A percentile compares a stretch with the other conserved stretches of the same genome.
Conservation (phyloP, 495 filamentous ascomycete genomes). For the Daldinia caldariorum region DNA sequence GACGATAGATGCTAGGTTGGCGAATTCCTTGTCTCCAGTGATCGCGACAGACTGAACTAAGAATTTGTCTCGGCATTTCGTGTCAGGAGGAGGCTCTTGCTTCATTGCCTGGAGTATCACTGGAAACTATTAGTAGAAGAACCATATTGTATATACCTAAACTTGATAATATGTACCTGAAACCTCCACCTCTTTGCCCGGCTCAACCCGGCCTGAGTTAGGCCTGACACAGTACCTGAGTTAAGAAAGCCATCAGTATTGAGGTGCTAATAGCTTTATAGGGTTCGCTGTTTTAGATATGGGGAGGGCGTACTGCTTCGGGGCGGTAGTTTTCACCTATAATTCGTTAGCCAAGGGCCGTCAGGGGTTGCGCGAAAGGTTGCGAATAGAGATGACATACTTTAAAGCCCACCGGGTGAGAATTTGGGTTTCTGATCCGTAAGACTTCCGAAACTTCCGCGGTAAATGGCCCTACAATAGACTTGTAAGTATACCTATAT, state of each 20-base stretch:
- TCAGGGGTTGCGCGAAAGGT: conserved; percentile 5
- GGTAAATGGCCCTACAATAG: conserved; percentile 83
- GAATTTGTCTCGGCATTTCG: conserved; percentile 96
- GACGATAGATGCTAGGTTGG: conserved; percentile 82
- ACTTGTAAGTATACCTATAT: conserved; percentile 37
- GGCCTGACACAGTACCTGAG: conserved; percentile 95
- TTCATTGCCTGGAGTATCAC: conserved; percentile 98
- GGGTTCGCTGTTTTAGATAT: conserved; percentile 10
- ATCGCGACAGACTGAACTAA: conserved; percentile 93
- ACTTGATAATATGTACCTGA: conserved; percentile 70
- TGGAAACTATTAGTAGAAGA: conserved; percentile 51
- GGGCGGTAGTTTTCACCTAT: conserved; percentile 98
- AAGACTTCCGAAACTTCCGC: conserved; percentile 88
- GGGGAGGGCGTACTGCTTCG: conserved; percentile 83
- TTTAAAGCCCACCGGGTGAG: conserved; percentile 92
- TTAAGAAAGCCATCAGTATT: conserved; percentile 19
- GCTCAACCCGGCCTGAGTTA: conserved; percentile 94
- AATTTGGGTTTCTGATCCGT: conserved; percentile 79
- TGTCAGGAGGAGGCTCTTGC: conserved; percentile 84
- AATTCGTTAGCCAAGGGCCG: conserved; percentile 30
- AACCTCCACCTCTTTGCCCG: conserved; percentile 87
- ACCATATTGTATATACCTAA: conserved; percentile 8
- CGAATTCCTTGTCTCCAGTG: conserved; percentile 81
- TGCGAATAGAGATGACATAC: conserved; percentile 58
- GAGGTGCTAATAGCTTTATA: conserved; percentile 34